Percentiles rank a stretch among this genome's conserved stretches.
These are phyloP conservation scores for Tetracentron sinense DNA, from an alignment of 164 flowering plant genomes.

Conservation along the genomic window DNA sequence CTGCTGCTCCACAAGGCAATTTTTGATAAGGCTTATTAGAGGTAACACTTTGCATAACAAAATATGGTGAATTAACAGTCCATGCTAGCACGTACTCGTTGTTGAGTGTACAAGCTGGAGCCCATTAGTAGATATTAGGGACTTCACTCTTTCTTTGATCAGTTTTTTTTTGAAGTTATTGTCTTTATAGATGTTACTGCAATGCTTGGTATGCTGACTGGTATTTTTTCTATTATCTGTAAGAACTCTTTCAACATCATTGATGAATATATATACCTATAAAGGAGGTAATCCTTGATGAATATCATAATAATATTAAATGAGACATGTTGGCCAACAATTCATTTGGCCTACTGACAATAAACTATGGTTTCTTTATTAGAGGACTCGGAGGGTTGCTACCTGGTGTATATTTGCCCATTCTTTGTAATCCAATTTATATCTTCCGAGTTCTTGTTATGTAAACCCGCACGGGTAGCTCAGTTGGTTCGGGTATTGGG, in stretches of 20 bases:
- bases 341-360: too few species aligned
- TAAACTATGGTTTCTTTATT: too few species aligned
- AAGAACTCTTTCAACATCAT: background rate
- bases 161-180: background rate
- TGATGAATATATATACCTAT: background rate
- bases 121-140: background rate
- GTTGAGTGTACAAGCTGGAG: background rate
- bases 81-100: background rate
- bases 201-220: background rate
- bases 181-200: background rate
- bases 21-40: too few species aligned
- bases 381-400: too few species aligned
- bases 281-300: too few species aligned
- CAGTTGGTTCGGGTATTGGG: too few species aligned
- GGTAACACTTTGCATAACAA: too few species aligned
- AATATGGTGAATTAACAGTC: background rate
- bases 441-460: background rate
- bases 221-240: background rate
- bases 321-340: too few species aligned
- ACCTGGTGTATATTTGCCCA: too few species aligned
- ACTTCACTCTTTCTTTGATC: background rate
- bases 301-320: too few species aligned
- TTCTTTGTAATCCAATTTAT: background rate
- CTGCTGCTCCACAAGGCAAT: too few species aligned
- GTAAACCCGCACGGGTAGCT: too few species aligned